These are phyloP conservation scores for Niveomyces coronatus DNA, from an alignment of 2,329 filamentous ascomycete species.

Conservation along the genomic window DNA sequence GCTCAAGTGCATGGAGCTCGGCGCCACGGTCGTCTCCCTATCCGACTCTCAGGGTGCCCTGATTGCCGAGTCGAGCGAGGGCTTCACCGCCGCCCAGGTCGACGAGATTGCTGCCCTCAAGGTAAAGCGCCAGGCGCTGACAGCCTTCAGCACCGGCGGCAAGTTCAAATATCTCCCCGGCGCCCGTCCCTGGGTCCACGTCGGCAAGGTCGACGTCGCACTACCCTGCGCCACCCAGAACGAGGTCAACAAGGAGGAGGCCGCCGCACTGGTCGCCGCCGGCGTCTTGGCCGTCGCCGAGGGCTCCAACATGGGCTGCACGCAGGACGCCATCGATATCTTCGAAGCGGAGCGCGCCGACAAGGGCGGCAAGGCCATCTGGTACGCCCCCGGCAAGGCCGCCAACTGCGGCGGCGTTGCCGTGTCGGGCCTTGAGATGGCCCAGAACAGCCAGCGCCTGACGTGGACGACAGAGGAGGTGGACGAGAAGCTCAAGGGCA, in stretches of 20 bases:
- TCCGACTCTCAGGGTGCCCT: conserved; percentile 86
- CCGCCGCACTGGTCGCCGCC: conserved; percentile 63
- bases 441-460: conserved; percentile 86
- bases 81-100: conserved; percentile 73
- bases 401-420: conserved; percentile 97
- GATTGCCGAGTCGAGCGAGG: conserved; percentile 58
- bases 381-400: conserved; percentile 96
- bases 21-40: conserved; percentile 82
- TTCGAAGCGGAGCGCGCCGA: conserved; percentile 72
- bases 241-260: conserved; percentile 89
- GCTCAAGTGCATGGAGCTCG: conserved; percentile 92
- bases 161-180: conserved; percentile 81
- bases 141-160: conserved; percentile 54
- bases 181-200: conserved; percentile 83
- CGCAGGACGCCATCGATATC: conserved; percentile 84
- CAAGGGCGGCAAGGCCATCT: conserved; percentile 62
- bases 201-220: conserved; percentile 80
- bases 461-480: conserved; percentile 85
- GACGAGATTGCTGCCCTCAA: conserved; percentile 74
- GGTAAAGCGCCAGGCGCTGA: conserved; percentile 73
- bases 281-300: conserved; percentile 85
- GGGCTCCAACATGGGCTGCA: conserved; percentile 98
- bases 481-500: conserved; percentile 78
- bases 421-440: conserved; percentile 97
- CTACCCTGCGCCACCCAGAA: conserved; percentile 95